Conservation (phyloP, 176 grass and related monocot genomes). For the Pharus latifolius region DNA sequence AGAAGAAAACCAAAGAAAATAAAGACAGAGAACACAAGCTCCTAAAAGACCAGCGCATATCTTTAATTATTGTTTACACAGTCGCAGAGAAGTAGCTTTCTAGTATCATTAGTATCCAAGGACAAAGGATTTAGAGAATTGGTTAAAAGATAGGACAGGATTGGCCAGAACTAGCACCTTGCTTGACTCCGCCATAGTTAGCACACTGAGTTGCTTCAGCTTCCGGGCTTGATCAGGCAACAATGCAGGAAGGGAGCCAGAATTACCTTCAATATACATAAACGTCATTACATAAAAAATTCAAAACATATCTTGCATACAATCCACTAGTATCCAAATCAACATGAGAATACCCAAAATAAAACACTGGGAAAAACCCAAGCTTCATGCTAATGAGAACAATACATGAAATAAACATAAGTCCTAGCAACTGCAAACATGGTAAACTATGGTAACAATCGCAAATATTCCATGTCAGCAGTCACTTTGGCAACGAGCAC, state of each 20-base stretch:
- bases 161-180: conserved; percentile 41
- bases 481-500: background rate
- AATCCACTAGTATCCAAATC: background rate
- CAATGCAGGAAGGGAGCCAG: conserved; percentile 53
- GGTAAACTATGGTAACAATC: background rate
- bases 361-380: background rate
- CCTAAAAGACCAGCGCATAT: background rate
- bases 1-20: background rate
- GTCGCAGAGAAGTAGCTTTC: background rate
- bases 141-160: background rate
- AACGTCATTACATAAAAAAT: background rate
- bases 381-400: background rate
- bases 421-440: background rate
- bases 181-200: conserved; percentile 82
- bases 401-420: conserved; percentile 4
- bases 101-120: background rate
- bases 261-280: conserved; percentile 47
- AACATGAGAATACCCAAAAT: background rate
- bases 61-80: background rate
- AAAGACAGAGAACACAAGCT: background rate
- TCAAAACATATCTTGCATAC: background rate
- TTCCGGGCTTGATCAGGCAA: conserved; percentile 84
- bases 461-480: background rate
- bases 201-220: conserved; percentile 91
- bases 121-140: background rate